A percentile compares a stretch with the other conserved stretches of the same genome.
phyloP scores from a whole-genome alignment of 2,329 filamentous ascomycete genomes.

The Thelonectria olida region DNA sequence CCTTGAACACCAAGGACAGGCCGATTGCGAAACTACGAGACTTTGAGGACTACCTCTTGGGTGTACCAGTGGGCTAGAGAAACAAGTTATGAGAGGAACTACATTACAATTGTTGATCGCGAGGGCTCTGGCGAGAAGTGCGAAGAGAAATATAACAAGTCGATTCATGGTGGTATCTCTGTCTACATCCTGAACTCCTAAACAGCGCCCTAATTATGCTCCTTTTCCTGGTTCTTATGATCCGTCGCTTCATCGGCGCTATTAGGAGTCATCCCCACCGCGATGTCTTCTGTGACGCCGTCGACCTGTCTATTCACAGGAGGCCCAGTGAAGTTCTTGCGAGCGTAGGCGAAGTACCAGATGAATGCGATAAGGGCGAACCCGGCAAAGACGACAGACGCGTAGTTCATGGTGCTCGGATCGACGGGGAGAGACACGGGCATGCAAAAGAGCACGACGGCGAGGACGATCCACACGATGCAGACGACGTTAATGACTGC shows the following conservation, averaged over 20 bases:
- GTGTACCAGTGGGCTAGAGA: too few relatives aligned
- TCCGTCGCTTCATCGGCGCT: background rate
- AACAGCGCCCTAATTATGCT: background rate
- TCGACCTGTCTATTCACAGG: slow-evolving; percentile 22
- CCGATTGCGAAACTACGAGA: too few relatives aligned
- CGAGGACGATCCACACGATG: slow-evolving; percentile 75
- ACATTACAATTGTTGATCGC: too few relatives aligned
- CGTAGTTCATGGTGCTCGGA: slow-evolving; percentile 71
- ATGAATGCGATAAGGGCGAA: slow-evolving; percentile 67
- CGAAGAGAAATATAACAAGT: background rate
- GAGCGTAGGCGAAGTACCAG: slow-evolving; percentile 71
- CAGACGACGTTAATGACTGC: slow-evolving; percentile 73
- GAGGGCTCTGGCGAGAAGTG: too few relatives aligned
- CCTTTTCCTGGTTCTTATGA: slow-evolving; percentile 10
- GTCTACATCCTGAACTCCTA: background rate
- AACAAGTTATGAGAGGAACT: too few relatives aligned
- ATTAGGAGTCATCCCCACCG: slow-evolving; percentile 3
- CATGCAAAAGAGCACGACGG: slow-evolving; percentile 81
- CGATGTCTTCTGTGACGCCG: slow-evolving; percentile 27
- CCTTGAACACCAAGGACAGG: too few relatives aligned
- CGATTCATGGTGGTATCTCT: slow-evolving; percentile 1
- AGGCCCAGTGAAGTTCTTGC: slow-evolving; percentile 72
- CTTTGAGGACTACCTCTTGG: too few relatives aligned
- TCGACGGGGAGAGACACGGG: slow-evolving; percentile 68
- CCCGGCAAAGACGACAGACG: slow-evolving; percentile 70